Evolutionary conservation across 1,284 basidiomycete species (phyloP).

Genomic region (Ceratobasidium theobromae): DNA sequence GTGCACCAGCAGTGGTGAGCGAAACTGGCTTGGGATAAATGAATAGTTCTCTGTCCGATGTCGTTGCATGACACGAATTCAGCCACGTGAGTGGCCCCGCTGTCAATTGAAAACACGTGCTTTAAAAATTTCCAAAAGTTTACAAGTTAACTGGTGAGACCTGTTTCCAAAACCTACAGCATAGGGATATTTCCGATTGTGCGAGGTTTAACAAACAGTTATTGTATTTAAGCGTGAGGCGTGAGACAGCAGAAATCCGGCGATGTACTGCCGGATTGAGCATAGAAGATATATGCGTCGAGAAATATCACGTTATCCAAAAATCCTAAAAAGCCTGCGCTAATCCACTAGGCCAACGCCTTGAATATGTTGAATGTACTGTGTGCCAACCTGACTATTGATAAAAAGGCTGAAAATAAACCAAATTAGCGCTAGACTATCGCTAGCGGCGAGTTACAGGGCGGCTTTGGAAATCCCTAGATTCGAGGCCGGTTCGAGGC

Average conservation of each 20-base stretch:
- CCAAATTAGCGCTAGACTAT: too few species aligned
- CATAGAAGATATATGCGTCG: background rate
- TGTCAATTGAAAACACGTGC: constrained; percentile 30
- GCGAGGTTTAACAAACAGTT: background rate
- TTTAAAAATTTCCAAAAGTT: background rate
- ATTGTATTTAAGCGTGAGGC: background rate
- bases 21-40: background rate
- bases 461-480: too few species aligned
- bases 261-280: background rate
- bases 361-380: too few species aligned
- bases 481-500: too few species aligned
- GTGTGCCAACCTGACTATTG: too few species aligned
- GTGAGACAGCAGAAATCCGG: background rate
- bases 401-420: too few species aligned
- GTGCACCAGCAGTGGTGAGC: constrained; percentile 1
- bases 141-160: background rate
- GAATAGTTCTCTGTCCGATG: background rate
- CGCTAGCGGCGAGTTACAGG: too few species aligned
- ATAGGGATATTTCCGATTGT: background rate
- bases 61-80: constrained; percentile 2
- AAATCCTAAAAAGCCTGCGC: background rate
- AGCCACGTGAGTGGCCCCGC: constrained; percentile 16
- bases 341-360: too few species aligned
- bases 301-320: background rate
- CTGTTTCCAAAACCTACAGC: too few species aligned